A percentile compares a stretch with the other conserved stretches of the same genome.
Conservation (phyloP, 1,284 basidiomycete species). For the Boletus hoseneyae region DNA sequence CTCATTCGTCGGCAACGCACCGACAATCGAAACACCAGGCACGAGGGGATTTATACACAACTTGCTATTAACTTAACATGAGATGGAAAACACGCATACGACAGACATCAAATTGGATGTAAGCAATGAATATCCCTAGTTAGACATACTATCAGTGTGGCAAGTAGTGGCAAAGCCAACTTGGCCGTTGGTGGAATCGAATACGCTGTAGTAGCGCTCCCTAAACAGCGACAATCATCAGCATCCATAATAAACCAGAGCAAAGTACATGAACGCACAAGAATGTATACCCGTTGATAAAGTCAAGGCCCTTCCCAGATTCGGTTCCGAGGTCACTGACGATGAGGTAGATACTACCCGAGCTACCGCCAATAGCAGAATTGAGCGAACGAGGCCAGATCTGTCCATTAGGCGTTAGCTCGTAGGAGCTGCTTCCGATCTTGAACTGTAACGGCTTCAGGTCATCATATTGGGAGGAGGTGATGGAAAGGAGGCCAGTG, state of each 20-base stretch:
- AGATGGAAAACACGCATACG: no score
- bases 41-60: no score
- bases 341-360: not conserved
- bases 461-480: not conserved
- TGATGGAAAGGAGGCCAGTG: not conserved
- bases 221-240: conserved; percentile 7
- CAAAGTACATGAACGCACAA: conserved; percentile 5
- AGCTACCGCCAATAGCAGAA: not conserved
- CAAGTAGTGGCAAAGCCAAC: conserved; percentile 46
- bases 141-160: conserved; percentile 40
- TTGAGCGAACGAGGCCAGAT: no score
- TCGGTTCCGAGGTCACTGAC: not conserved
- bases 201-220: not conserved
- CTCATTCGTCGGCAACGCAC: no score
- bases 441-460: not conserved
- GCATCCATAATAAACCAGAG: not conserved
- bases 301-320: conserved; percentile 41
- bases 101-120: not conserved
- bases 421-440: not conserved
- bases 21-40: no score
- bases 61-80: no score
- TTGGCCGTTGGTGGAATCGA: conserved; percentile 6
- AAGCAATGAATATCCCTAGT: conserved; percentile 25
- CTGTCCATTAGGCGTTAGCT: no score
- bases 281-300: not conserved